Conservation (phyloP, 345 rosid genomes). For the Pistacia integerrima region DNA sequence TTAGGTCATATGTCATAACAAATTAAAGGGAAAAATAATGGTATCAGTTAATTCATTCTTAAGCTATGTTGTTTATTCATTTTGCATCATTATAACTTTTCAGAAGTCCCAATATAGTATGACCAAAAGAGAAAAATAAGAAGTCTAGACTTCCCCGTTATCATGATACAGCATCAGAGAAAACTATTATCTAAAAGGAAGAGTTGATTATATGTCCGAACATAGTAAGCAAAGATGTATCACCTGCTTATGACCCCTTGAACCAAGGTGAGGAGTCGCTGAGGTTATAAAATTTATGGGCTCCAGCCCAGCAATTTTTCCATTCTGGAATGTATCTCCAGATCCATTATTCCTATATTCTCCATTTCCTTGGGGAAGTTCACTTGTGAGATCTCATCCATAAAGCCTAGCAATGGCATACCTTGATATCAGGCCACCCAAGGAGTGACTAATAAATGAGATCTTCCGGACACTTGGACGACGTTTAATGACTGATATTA, state of each 20-base stretch:
- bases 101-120: neutral
- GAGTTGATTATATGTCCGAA: neutral
- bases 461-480: slow-evolving; percentile 64
- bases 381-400: slow-evolving; percentile 32
- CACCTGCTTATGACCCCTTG: slow-evolving; percentile 88
- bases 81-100: neutral
- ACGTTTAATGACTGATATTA: slow-evolving; percentile 51
- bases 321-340: slow-evolving; percentile 32
- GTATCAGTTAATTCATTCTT: neutral
- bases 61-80: neutral
- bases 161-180: neutral
- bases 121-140: neutral
- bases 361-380: slow-evolving; percentile 40
- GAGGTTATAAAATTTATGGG: slow-evolving; percentile 79
- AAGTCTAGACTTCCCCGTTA: neutral
- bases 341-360: slow-evolving; percentile 25
- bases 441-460: slow-evolving; percentile 82
- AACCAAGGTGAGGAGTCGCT: slow-evolving; percentile 93
- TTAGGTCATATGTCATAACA: neutral
- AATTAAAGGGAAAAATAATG: neutral
- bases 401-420: slow-evolving; percentile 85
- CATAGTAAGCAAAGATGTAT: slow-evolving; percentile 9
- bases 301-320: slow-evolving; percentile 74
- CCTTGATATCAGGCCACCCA: slow-evolving; percentile 87
- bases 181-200: slow-evolving; percentile 4